phyloP scores from a whole-genome alignment of 2,329 filamentous ascomycete genomes.

The Fusarium protoensiforme region DNA sequence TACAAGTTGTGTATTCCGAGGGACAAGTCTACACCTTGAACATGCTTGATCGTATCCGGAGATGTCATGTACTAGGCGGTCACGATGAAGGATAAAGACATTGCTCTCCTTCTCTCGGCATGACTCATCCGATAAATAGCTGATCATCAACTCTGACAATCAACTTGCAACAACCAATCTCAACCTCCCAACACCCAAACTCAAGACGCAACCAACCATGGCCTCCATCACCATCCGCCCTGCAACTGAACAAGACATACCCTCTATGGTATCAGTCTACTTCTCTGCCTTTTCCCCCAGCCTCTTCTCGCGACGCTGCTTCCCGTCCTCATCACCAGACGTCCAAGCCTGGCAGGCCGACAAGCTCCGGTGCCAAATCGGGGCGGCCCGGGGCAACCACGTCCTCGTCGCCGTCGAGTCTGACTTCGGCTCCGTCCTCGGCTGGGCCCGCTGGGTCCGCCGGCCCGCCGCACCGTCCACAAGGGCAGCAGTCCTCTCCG shows the following conservation, averaged over 20 bases:
- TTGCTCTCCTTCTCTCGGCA: not conserved
- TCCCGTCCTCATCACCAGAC: conserved; percentile 40
- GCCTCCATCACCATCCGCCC: conserved; percentile 46
- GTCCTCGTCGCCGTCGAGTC: conserved; percentile 46
- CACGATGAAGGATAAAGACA: not conserved
- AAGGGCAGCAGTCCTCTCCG: conserved; percentile 32
- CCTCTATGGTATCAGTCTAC: conserved; percentile 44
- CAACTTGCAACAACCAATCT: not conserved
- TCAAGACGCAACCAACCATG: conserved; percentile 18
- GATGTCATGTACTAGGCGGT: not conserved
- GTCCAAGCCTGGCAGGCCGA: conserved; percentile 29
- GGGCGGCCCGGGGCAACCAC: conserved; percentile 46
- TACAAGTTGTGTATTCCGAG: not conserved
- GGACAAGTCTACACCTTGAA: not conserved
- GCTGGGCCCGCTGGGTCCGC: conserved; percentile 50
- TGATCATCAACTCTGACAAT: not conserved
- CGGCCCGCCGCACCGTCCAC: conserved; percentile 30
- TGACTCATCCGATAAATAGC: conserved; percentile 17
- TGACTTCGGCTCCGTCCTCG: conserved; percentile 32
- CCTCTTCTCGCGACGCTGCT: conserved; percentile 47
- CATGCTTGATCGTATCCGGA: not conserved
- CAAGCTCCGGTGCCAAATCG: conserved; percentile 38
- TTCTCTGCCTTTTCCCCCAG: conserved; percentile 46
- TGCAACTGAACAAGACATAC: conserved; percentile 49
- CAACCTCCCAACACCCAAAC: not conserved